Evolutionary conservation across 1,139 yeast species (phyloP).

Genomic region (Suhomyces yuchorum): DNA sequence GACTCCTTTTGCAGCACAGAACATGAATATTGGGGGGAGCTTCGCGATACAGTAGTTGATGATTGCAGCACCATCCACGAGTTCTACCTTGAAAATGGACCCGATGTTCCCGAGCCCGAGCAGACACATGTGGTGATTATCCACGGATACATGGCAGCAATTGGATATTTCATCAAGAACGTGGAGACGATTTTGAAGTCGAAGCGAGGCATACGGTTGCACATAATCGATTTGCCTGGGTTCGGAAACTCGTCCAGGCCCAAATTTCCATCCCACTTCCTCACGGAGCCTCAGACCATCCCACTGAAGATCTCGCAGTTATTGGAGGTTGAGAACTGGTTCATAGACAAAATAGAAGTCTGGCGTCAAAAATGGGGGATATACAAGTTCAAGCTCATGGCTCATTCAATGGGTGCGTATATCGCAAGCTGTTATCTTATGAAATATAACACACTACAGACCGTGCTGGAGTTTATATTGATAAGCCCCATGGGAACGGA

Average conservation of each 20-base stretch:
- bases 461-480: slow-evolving; percentile 29
- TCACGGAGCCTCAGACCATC: slow-evolving; percentile 25
- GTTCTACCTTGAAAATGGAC: slow-evolving; percentile 34
- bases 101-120: slow-evolving; percentile 19
- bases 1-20: neutral
- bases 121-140: slow-evolving; percentile 35
- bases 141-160: slow-evolving; percentile 53
- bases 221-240: slow-evolving; percentile 46
- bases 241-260: slow-evolving; percentile 50
- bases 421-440: slow-evolving; percentile 42
- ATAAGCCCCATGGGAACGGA: slow-evolving; percentile 54
- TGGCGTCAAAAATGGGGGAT: slow-evolving; percentile 37
- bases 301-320: slow-evolving; percentile 36
- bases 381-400: slow-evolving; percentile 34
- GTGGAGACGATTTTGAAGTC: slow-evolving; percentile 36
- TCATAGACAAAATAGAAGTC: slow-evolving; percentile 41
- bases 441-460: slow-evolving; percentile 35
- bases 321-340: slow-evolving; percentile 44
- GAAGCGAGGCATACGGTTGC: slow-evolving; percentile 35
- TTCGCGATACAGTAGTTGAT: slow-evolving; percentile 37
- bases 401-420: slow-evolving; percentile 52
- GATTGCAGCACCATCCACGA: slow-evolving; percentile 40
- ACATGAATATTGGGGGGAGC: slow-evolving; percentile 21
- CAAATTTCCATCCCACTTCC: slow-evolving; percentile 35
- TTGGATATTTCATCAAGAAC: slow-evolving; percentile 46